Conservation (phyloP, 345 rosid species). For the Murraya koenigii region DNA sequence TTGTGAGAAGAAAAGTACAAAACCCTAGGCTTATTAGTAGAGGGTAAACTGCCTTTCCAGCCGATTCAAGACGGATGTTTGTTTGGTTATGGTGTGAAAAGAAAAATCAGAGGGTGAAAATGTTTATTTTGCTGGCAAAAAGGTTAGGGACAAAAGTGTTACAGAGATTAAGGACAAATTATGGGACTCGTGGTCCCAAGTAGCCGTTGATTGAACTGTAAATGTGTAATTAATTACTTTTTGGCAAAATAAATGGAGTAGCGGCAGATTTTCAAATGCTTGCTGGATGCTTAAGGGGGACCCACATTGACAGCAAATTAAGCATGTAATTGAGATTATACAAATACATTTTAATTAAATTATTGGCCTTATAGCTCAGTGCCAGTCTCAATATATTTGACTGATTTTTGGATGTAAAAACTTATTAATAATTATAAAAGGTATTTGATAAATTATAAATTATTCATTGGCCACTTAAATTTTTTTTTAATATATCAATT, state of each 20-base stretch:
- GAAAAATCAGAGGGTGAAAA: background rate
- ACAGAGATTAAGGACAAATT: slow-evolving; percentile 30
- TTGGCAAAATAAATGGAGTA: background rate
- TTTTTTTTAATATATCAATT: no score
- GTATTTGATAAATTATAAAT: no score
- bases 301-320: background rate
- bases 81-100: background rate
- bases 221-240: background rate
- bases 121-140: background rate
- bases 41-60: slow-evolving; percentile 1
- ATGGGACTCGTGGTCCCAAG: slow-evolving; percentile 34
- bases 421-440: no score
- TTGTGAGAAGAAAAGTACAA: background rate
- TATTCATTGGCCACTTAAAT: no score
- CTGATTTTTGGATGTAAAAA: no score
- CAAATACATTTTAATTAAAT: no score
- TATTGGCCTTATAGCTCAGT: no score
- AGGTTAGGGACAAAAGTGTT: slow-evolving; percentile 7
- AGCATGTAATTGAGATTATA: no score
- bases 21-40: slow-evolving; percentile 20
- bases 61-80: background rate
- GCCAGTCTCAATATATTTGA: no score
- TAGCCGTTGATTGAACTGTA: slow-evolving; percentile 23
- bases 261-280: background rate
- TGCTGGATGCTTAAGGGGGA: background rate